Evolutionary conservation across 352 stramenopile genomes (phyloP), one percentile per base, ranked within the genome.

Genomic region (Globisporangium nodosum): DNA sequence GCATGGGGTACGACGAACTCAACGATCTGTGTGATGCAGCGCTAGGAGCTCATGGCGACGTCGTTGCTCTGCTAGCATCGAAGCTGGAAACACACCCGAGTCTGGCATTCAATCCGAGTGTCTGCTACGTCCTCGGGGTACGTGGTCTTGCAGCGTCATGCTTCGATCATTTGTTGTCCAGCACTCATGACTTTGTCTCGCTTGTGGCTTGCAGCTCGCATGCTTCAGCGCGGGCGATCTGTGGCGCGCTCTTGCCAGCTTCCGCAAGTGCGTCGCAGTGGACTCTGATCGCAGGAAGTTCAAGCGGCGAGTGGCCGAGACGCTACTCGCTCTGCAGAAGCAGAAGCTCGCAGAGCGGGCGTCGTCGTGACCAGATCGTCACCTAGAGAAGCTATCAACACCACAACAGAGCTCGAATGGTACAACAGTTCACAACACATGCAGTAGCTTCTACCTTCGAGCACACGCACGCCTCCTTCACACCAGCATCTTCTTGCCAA

Each of bases 101-200:
- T 21, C 52, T 54, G 64, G 61, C 54, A 40, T 50, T 39, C 55
- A 43, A 56, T 20, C 30, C 64, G 3, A 56, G 51, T 18, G 52
- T 76, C 16, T 70, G 69, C 12, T 85, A 89, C 52, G 63, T 90
- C 33, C 66, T 76, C 51, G 79, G 64, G 62, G 79, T 87, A 63
- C 58, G 49, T 18, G 37, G 3, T 18, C 37, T 18, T 18, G 9
- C 47, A 54, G 13, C n/a, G 7, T 53, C 57, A 12, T 40, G 21
- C 20, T 54, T 5, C 37, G 20, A 43, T 42, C 35, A 0, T 16
- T 21, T 27, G 35, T 8, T 20, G 51, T 3, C 24, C 30, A 5
- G 42, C 6, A 42, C 46, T 49, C 39, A 15, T 37, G 31, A 16
- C 20, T 21, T 3, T 37, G 24, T 43, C 5, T 24, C 50, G 4